phyloP scores from a whole-genome alignment of 1,284 basidiomycete genomes.

The Sutorius eximius region DNA sequence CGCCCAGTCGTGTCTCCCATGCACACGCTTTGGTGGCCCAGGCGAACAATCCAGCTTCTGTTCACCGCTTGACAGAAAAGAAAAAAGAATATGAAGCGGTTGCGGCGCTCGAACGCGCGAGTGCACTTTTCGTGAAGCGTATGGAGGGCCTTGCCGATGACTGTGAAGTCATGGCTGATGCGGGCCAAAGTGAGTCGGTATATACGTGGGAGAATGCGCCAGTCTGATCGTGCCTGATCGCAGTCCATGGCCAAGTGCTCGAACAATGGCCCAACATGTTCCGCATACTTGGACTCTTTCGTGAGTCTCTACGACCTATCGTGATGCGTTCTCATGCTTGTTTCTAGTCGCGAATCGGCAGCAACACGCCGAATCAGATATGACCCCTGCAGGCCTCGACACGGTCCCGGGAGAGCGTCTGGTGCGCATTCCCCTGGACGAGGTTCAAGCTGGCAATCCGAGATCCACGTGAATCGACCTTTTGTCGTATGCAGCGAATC shows the following conservation, averaged over 20 bases:
- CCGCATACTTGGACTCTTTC: constrained; percentile 63
- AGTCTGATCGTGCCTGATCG: constrained; percentile 5
- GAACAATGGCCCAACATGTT: constrained; percentile 84
- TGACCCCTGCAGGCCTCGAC: not conserved
- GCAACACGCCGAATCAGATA: constrained; percentile 14
- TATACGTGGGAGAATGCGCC: not conserved
- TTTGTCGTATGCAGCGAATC: not conserved
- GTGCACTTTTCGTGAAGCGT: constrained; percentile 60
- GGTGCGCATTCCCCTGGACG: constrained; percentile 34
- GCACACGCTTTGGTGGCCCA: constrained; percentile 38
- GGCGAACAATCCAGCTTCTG: constrained; percentile 46
- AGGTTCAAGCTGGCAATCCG: constrained; percentile 25
- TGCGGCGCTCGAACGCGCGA: constrained; percentile 66
- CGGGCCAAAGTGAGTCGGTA: constrained; percentile 57
- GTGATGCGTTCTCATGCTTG: not conserved
- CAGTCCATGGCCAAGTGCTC: constrained; percentile 73
- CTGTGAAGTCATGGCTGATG: constrained; percentile 72
- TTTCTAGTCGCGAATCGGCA: constrained; percentile 31
- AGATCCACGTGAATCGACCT: constrained; percentile 10
- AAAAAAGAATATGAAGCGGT: constrained; percentile 78
- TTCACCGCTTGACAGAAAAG: constrained; percentile 64
- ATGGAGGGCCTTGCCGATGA: constrained; percentile 69
- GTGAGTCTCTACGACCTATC: constrained; percentile 40
- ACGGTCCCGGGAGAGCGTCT: constrained; percentile 29
- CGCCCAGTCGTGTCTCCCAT: constrained; percentile 52